Percentiles rank a stretch among this genome's conserved stretches.
These are phyloP conservation scores for Botrytis byssoidea DNA, from an alignment of 2,329 filamentous ascomycete genomes.

Conservation along the genomic window DNA sequence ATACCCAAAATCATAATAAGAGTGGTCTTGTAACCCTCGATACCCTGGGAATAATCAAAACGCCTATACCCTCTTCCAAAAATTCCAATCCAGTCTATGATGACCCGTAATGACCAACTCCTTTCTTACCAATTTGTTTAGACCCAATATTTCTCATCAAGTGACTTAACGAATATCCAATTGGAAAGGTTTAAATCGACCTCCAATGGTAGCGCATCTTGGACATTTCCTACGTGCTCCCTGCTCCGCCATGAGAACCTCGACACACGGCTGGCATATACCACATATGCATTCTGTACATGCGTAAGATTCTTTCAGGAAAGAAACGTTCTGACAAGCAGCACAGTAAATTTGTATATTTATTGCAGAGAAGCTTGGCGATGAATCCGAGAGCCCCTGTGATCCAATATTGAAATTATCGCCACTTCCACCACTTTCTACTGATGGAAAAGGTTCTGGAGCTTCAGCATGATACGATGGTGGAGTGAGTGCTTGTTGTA, in stretches of 20 bases:
- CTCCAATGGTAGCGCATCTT: conserved; percentile 74
- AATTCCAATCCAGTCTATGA: conserved; percentile 17
- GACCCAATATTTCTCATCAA: conserved; percentile 1
- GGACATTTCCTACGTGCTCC: conserved; percentile 75
- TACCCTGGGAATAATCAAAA: conserved; percentile 17
- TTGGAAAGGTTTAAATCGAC: conserved; percentile 81
- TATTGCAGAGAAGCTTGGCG: conserved; percentile 69
- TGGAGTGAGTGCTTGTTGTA: conserved; percentile 87
- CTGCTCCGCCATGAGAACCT: conserved; percentile 73
- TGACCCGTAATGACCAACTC: conserved; percentile 3
- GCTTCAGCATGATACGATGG: conserved; percentile 66
- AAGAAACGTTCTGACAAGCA: conserved; percentile 74
- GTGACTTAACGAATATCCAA: conserved; percentile 66
- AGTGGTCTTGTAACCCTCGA: conserved; percentile 10
- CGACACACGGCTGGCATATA: conserved; percentile 83
- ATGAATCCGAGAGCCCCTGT: conserved; percentile 65
- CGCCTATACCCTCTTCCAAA: conserved; percentile 10
- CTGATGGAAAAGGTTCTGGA: conserved; percentile 81
- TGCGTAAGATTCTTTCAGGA: conserved; percentile 81
- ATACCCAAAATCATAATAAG: conserved; percentile 18
- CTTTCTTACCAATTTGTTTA: conserved; percentile 9
- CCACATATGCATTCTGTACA: conserved; percentile 97
- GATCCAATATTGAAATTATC: conserved; percentile 70
- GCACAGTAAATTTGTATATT: conserved; percentile 90
- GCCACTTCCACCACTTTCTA: conserved; percentile 73